Evolutionary conservation across 1,284 basidiomycete genomes (phyloP).

Genomic region (Laetiporus sulphureus): DNA sequence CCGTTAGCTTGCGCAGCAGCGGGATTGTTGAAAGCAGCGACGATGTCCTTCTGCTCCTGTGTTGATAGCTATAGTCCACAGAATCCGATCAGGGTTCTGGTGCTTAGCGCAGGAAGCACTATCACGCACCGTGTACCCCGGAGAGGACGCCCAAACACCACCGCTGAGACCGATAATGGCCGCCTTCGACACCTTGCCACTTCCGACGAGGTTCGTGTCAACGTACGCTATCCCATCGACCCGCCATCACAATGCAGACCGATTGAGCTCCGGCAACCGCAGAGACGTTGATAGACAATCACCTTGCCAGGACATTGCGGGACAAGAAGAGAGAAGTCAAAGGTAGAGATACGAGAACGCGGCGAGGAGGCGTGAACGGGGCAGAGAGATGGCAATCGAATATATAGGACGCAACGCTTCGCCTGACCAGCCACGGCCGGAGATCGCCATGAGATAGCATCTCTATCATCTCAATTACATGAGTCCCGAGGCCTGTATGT

Average conservation of each 20-base stretch:
- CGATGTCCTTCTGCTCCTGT: conserved; percentile 70
- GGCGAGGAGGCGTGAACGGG: conserved; percentile 1
- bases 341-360: conserved; percentile 1
- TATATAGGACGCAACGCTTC: not conserved
- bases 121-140: conserved; percentile 66
- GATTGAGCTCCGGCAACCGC: not conserved
- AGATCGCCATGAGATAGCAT: conserved; percentile 23
- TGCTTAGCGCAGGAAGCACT: not conserved
- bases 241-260: not conserved
- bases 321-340: conserved; percentile 4
- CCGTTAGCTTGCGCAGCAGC: conserved; percentile 49
- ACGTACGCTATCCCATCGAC: conserved; percentile 65
- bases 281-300: not conserved
- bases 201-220: conserved; percentile 79
- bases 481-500: not conserved
- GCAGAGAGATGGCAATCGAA: conserved; percentile 4
- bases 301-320: conserved; percentile 34
- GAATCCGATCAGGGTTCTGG: conserved; percentile 1
- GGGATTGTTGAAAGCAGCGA: conserved; percentile 47
- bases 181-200: conserved; percentile 68
- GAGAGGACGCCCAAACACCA: conserved; percentile 81
- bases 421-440: conserved; percentile 11
- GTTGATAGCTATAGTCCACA: conserved; percentile 49
- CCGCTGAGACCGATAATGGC: conserved; percentile 85
- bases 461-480: conserved; percentile 1